Base-by-base conservation (phyloP, 2,329 filamentous ascomycete genomes). In the Phoma sp. region DNA sequence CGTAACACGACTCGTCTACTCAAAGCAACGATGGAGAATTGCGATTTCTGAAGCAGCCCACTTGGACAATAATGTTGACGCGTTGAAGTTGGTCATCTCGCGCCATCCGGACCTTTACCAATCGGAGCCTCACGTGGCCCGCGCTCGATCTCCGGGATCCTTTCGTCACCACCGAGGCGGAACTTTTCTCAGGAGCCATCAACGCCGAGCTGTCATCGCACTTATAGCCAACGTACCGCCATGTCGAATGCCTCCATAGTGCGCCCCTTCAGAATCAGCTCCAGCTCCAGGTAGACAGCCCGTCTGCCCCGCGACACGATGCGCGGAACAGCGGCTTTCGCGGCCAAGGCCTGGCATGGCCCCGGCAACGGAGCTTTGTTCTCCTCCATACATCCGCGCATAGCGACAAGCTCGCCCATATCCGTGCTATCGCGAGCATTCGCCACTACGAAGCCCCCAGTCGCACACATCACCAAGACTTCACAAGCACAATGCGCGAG, bases 301-400 rank as follows among this genome's bases (percentile, higher is more conserved):
- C 40, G 58, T 64, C 61, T 65, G 50, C 62, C 59, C 46, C 49
- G 40, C 47, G 46, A 42, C 63, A 69, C 67, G 52, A 76, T 76
- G 74, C 72, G 72, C 66, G 64, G 66, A 59, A 62, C 67, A 54
- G 60, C 67, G 42, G 58, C 61, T 36, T 59, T 68, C 56, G 63
- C 66, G 37, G 64, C 63, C 50, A 73, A 69, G 63, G 70, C 69
- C 64, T 74, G 71, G 69, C 62, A 69, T 38, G 66, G 68, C 46
- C 60, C 66, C 32, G 71, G 69, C 7, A 73, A 67, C 61, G 71
- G 70, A 64, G 65, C 67, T 60, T 66, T 71, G 26, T 67, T 70
- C 52, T 66, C 68, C 17, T 69, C 66, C 14, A 69, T 73, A 71
- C 67, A 65, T 46, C 58, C 59, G 42, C 69, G 61, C 47, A 59